phyloP scores from a whole-genome alignment of 371 early-diverging fungal genomes.

The Haplosporangium sp. region DNA sequence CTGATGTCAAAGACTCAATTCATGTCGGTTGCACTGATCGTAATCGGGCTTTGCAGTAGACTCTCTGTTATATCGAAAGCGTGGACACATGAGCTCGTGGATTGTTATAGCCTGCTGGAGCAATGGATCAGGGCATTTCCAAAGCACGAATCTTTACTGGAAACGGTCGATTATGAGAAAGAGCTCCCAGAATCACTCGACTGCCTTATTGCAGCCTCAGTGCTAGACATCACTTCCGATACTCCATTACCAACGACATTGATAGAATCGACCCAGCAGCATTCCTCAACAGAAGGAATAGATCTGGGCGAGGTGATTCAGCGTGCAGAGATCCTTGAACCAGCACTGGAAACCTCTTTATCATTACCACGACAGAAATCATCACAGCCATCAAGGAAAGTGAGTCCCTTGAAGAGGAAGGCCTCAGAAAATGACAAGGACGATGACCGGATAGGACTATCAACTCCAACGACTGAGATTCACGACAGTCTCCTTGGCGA shows the following conservation, averaged over 20 bases:
- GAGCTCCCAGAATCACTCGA: constrained; percentile 38
- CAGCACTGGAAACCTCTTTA: background rate
- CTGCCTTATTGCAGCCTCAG: background rate
- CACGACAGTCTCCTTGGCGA: constrained; percentile 12
- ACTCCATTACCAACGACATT: background rate
- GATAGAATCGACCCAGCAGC: background rate
- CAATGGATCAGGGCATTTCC: constrained; percentile 40
- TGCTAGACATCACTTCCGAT: background rate
- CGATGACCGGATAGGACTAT: too few relatives aligned
- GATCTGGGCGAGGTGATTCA: constrained; percentile 47
- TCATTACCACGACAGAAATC: background rate
- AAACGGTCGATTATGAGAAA: constrained; percentile 24
- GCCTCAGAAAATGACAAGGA: background rate
- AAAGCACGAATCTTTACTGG: constrained; percentile 1
- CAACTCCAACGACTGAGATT: background rate
- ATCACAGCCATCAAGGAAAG: background rate
- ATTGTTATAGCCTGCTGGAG: constrained; percentile 30
- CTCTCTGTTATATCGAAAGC: constrained; percentile 39
- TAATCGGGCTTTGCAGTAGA: constrained; percentile 48
- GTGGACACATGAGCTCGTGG: constrained; percentile 39
- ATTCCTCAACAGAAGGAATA: background rate
- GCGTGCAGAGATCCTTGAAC: background rate
- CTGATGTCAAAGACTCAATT: constrained; percentile 55
- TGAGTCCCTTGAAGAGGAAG: background rate
- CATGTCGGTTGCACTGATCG: constrained; percentile 54